A percentile compares a stretch with the other conserved stretches of the same genome.
These are phyloP conservation scores for Colletotrichum cereale DNA, from an alignment of 2,329 filamentous ascomycete genomes.

Conservation along the genomic window DNA sequence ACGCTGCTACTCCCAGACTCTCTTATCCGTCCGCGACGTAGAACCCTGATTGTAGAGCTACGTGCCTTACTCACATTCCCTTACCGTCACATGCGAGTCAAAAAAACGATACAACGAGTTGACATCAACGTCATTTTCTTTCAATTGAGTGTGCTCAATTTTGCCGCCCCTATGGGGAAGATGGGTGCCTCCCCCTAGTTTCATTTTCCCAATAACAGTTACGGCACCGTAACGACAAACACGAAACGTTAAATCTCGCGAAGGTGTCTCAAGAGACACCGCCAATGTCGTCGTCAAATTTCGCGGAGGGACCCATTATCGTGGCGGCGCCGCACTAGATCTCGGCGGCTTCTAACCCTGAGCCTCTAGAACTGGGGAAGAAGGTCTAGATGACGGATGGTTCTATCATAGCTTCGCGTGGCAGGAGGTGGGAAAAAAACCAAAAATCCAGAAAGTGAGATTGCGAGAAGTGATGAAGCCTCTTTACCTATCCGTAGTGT, in stretches of 20 bases:
- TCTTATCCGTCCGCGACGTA: neutral
- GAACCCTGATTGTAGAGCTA: neutral
- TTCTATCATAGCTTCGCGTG: neutral
- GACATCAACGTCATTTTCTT: neutral
- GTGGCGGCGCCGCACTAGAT: neutral
- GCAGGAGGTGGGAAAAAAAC: neutral
- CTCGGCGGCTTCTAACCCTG: neutral
- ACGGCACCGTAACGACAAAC: too few relatives aligned
- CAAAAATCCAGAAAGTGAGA: neutral
- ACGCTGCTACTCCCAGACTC: neutral
- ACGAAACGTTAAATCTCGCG: neutral
- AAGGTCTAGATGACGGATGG: neutral
- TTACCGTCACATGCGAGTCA: conserved; percentile 10
- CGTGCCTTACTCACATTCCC: neutral
- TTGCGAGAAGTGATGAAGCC: conserved; percentile 18
- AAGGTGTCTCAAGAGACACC: neutral
- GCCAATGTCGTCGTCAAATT: neutral
- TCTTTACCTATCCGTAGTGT: neutral
- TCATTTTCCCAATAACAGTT: too few relatives aligned
- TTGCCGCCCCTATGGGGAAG: neutral
- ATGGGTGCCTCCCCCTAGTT: neutral
- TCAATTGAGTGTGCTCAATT: neutral
- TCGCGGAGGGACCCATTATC: neutral
- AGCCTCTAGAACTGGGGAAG: neutral
- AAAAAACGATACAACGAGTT: neutral